Base-by-base conservation (phyloP, 2,329 filamentous ascomycete species). In the Harringtonia aguacate region DNA sequence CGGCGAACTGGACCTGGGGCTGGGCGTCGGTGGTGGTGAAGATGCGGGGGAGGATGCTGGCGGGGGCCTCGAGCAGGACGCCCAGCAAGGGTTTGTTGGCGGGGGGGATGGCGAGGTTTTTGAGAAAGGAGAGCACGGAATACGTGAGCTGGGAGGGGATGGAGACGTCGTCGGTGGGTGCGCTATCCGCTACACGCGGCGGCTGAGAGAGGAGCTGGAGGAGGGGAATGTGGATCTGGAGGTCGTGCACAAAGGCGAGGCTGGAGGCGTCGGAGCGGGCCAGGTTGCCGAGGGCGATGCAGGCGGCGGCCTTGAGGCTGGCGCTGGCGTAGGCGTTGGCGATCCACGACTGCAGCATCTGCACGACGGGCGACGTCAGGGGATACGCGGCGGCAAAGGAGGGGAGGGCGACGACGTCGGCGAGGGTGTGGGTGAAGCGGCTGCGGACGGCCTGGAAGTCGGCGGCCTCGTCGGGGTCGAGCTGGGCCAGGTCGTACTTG, bases 221-320 rank as follows among this genome's bases (percentile, higher is more conserved):
- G 3, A 81, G 61, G 0, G 69, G 66, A 9, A 55, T 52, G 50
- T 70, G 66, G 8, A 66, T 53, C 45, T 68, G 64, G 4, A 63
- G 63, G 2, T 63, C 46, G 18, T 66, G 56, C 2, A 81, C 69
- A 30, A 81, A 68, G 30, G 67, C 59, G 10, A 60, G 59, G 46
- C 73, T 76, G 3, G 67, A 59, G 35, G 65, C 66, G 51, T 82
- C 77, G 2, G 71, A 77, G 33, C 78, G 73, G 7, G 73, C 72
- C 31, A 82, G 58, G 53, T 82, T 82, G 30, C 78, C 78, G 3
- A 82, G 62, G 15, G 72, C 68, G 4, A 82, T 67, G 49, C 77
- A 81, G 1, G 74, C 77, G 5, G 74, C 73, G 3, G 73, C 66
- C 43, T 43, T 41, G 3, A 81, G 65, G 37, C 65, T 61, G 0